Evolutionary conservation across 2,329 filamentous ascomycete genomes (phyloP).

Genomic region (Aureobasidium sp.): DNA sequence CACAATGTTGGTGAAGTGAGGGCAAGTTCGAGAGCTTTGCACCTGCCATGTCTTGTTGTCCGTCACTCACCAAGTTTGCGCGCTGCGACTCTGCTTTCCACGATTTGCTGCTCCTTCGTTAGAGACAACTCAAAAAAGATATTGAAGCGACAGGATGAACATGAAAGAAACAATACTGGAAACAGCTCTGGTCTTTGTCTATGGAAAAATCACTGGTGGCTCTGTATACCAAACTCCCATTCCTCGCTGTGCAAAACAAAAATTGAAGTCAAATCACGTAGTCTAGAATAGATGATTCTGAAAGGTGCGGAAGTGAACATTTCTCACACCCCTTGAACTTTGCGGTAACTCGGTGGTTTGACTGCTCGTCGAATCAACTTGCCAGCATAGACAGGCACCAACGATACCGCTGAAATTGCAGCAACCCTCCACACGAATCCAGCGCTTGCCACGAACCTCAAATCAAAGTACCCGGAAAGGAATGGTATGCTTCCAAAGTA

Average conservation of each 20-base stretch:
- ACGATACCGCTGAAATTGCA: slow-evolving; percentile 70
- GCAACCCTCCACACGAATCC: slow-evolving; percentile 84
- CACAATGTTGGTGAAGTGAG: not conserved
- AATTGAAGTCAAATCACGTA: not conserved
- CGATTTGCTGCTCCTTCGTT: not conserved
- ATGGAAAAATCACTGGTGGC: not conserved
- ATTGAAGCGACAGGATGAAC: not conserved
- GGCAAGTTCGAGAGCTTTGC: not conserved
- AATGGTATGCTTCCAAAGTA: slow-evolving; percentile 82
- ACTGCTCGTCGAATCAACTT: slow-evolving; percentile 80
- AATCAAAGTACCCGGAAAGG: slow-evolving; percentile 81
- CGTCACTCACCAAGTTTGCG: not conserved
- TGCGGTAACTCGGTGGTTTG: slow-evolving; percentile 89
- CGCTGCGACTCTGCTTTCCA: not conserved
- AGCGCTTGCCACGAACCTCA: slow-evolving; percentile 68
- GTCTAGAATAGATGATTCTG: not conserved
- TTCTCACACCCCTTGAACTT: slow-evolving; percentile 51
- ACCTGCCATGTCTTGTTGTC: not conserved
- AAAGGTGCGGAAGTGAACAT: not conserved
- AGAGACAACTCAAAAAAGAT: not conserved
- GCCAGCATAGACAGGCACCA: slow-evolving; percentile 79
- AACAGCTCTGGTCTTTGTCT: not conserved
- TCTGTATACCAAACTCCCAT: not conserved
- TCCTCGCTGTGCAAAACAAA: not conserved
- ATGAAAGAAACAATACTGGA: not conserved